Base-by-base conservation (phyloP, 176 grass and related monocot species). In the Lolium rigidum region DNA sequence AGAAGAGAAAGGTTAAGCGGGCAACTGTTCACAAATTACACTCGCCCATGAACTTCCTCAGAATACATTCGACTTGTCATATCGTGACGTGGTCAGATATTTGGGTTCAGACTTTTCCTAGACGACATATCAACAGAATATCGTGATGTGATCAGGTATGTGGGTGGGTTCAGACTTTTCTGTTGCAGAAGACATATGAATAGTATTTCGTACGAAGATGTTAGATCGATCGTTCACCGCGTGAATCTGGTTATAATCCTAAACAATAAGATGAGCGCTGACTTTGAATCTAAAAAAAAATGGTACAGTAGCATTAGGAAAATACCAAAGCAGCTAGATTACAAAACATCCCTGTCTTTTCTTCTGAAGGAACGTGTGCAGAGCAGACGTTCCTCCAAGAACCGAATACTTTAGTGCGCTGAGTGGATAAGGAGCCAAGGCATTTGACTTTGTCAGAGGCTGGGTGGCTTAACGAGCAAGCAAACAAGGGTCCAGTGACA, bases 231-330 rank as follows among this genome's bases (percentile, higher is more conserved):
- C 28, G 20, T 54, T 44, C 15, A 62, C 18, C 72, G 54, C 6
- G 44, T 60, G 6, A 10, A 11, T 1, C 47, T 9, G 22, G 15
- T 14, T 62, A 61, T 60, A 90, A 63, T 79, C n/a, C 2, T 38
- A 26, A 6, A 59, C 48, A 76, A 89, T 14, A 31, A 44, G 68
- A 56, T 18, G n/a, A 71, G 4, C 3, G 46, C 22, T 65, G 80
- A 79, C 65, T 79, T 56, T 79, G 55, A 62, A 70, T 82, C 44
- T 44, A 64, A 90, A 66, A 64, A 90, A 66, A 90, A 24, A 17
- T 51, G 86, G 72, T 22, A 65, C 31, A 35, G 7, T 26, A 17
- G 10, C n/a, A 73, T 2, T 8, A 56, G 54, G 54, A 7, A 78
- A 55, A 41, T 47, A 55, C 4, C 47, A 70, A 78, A 71, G 41